Evolutionary conservation across 176 grass and related monocot species (phyloP), one percentile per base, ranked within the genome.

Genomic region (Phyllostachys edulis): DNA sequence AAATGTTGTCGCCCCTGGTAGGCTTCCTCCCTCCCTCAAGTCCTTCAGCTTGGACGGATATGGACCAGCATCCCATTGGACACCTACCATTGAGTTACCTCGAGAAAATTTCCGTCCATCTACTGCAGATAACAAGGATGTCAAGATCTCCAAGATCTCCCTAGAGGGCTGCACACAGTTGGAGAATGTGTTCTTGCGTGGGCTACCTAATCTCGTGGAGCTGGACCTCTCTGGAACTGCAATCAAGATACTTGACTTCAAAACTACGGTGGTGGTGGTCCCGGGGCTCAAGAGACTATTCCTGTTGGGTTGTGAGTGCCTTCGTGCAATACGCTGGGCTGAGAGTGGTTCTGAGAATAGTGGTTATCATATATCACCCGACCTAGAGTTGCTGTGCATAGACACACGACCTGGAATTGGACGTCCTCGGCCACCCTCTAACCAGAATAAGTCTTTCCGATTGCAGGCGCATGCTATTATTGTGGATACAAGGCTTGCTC

Each of bases 191-290:
- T 79, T 86, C 5, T 1, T 86, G 7, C n/a, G 56, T 2, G 42
- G 67, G 0, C 14, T 79, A 4, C 42, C 21, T 5, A 86, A 86
- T 8, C 67, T 86, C 13, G 76, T 52, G 41, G 76, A 79, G 51
- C 9, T 79, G 0, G 56, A 80, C 7, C 56, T 86, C 24, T 86
- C 76, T 15, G 34, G 44, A 42, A 73, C 27, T 6, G 5, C 76
- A 38, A 52, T 86, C 56, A 86, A 80, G 44, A 49, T 41, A 40
- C 41, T 86, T 63, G 54, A 79, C 55, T 62, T 86, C 4, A 0
- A 3, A 13, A 85, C 54, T 63, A 85, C 50, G 84, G 54, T 86
- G 1, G 2, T 51, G 36, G 2, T 79, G 15, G 55, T 63, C 66
- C 84, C 42, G 0, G 1, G 0, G 0, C 84, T 86, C n/a, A 79